Evolutionary conservation across 345 rosid genomes (phyloP), one percentile per base, ranked within the genome.

Genomic region (Geranium brycei): DNA sequence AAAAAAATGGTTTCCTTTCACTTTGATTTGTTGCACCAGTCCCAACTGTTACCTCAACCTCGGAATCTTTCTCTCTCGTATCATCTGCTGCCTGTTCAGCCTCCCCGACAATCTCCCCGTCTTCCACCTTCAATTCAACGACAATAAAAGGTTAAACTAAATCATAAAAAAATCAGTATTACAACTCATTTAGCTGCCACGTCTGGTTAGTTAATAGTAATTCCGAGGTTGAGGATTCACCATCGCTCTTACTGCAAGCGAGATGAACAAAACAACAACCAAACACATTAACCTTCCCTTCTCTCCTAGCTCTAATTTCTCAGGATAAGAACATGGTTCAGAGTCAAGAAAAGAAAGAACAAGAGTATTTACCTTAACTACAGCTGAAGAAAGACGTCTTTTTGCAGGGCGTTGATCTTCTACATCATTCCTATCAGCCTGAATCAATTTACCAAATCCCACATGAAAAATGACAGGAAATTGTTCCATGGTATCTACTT

Each of bases 391-490:
- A 65, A 93, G 91, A 53, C 99, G 79, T 68, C 91, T 75, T 77
- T 93, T 93, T 1, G 92, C 85, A 17, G 88, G 96, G 66, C 88
- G 97, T 71, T 90, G 95, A 70, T 88, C 96, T 71, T 84, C 96
- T 15, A 41, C 68, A 7, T 85, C 84, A 61, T 66, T 75, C 68
- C 91, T 84, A 32, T 88, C 95, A 63, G 87, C 97, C 97, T 90
- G 76, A 51, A 59, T 35, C 64, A 62, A 38, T 69, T 8, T 30
- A 4, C 15, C 58, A 65, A 32, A 31, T 17, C 3, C 31, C 23
- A 51, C 60, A 23, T 5, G 61, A 55, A 53, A 68, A 15, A 51
- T 12, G 35, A 60, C 17, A 32, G 15, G 4, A 18, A 31, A 8
- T 47, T 13, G 4, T 15, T 59, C 40, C 32, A 57, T 23, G 35